phyloP scores from a whole-genome alignment of 176 grass and related monocot genomes.

The Luzula sylvatica region DNA sequence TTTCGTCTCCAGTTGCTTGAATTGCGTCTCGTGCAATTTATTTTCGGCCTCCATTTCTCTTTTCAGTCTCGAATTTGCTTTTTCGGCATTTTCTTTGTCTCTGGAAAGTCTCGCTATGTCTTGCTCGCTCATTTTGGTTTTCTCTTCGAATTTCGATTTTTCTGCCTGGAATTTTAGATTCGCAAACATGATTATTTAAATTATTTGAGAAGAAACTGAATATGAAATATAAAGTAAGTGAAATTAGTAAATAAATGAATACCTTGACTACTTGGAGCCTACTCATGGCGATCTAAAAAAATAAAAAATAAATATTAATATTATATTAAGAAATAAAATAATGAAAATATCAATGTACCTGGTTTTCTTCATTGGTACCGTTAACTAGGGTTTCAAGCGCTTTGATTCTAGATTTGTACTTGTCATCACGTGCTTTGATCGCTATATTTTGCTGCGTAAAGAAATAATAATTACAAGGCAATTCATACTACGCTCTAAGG shows the following conservation, averaged over 20 bases:
- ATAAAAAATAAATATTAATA: slow-evolving; percentile 19
- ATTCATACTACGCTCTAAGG: too few species aligned
- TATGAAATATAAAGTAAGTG: slow-evolving; percentile 8
- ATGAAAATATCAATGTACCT: slow-evolving; percentile 33
- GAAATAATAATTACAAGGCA: slow-evolving; percentile 15
- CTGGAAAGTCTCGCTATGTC: slow-evolving; percentile 38
- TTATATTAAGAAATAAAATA: slow-evolving; percentile 4
- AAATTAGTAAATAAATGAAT: slow-evolving; percentile 21
- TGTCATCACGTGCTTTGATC: slow-evolving; percentile 63
- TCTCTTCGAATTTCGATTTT: slow-evolving; percentile 75
- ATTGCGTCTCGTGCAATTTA: slow-evolving; percentile 49
- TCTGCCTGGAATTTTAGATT: slow-evolving; percentile 47
- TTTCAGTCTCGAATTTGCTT: slow-evolving; percentile 43
- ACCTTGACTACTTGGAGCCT: slow-evolving; percentile 75
- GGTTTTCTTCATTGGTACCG: slow-evolving; percentile 89
- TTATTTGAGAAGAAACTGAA: slow-evolving; percentile 11
- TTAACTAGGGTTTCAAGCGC: slow-evolving; percentile 72
- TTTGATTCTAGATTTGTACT: slow-evolving; percentile 68
- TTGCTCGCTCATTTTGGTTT: slow-evolving; percentile 50
- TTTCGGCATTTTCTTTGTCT: slow-evolving; percentile 66
- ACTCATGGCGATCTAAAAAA: slow-evolving; percentile 59
- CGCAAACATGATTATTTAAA: slow-evolving; percentile 8
- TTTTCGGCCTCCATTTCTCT: slow-evolving; percentile 62
- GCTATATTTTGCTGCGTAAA: slow-evolving; percentile 75
- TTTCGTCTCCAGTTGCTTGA: slow-evolving; percentile 41